phyloP scores from a whole-genome alignment of 371 early-diverging fungal genomes.

The Mortierella sp. region DNA sequence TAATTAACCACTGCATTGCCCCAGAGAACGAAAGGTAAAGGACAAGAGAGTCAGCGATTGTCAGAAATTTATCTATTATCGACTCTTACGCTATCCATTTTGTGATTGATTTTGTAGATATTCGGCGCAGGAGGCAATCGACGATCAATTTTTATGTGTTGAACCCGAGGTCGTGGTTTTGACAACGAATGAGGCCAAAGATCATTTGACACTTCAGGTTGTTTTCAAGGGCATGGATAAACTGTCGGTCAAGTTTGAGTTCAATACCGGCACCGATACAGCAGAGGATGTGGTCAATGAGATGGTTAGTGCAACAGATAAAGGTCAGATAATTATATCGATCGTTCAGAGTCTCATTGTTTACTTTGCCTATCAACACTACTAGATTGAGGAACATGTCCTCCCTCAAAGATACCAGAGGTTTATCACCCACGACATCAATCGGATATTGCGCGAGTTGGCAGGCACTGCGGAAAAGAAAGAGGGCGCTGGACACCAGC shows the following conservation, averaged over 20 bases:
- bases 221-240: slow-evolving; percentile 87
- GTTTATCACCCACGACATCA: slow-evolving; percentile 87
- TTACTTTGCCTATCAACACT: not conserved
- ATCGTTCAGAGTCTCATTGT: not conserved
- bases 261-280: slow-evolving; percentile 89
- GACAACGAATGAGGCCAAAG: slow-evolving; percentile 70
- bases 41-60: not conserved
- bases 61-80: not conserved
- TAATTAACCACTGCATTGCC: slow-evolving; percentile 84
- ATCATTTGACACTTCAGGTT: slow-evolving; percentile 80
- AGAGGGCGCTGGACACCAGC: slow-evolving; percentile 48
- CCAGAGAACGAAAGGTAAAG: slow-evolving; percentile 75
- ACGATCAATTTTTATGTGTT: slow-evolving; percentile 85
- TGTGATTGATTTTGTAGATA: slow-evolving; percentile 58
- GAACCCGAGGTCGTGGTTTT: slow-evolving; percentile 84
- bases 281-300: slow-evolving; percentile 93
- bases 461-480: slow-evolving; percentile 62
- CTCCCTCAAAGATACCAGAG: slow-evolving; percentile 80
- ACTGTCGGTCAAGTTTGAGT: slow-evolving; percentile 90
- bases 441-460: slow-evolving; percentile 85
- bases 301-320: slow-evolving; percentile 68
- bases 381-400: slow-evolving; percentile 83
- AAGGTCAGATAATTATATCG: too few relatives aligned
- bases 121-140: slow-evolving; percentile 82
- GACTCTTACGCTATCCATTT: not conserved